Evolutionary conservation across 75 land plant genomes (phyloP), one percentile per base, ranked within the genome.

Genomic region (Ceratopteris richardii): DNA sequence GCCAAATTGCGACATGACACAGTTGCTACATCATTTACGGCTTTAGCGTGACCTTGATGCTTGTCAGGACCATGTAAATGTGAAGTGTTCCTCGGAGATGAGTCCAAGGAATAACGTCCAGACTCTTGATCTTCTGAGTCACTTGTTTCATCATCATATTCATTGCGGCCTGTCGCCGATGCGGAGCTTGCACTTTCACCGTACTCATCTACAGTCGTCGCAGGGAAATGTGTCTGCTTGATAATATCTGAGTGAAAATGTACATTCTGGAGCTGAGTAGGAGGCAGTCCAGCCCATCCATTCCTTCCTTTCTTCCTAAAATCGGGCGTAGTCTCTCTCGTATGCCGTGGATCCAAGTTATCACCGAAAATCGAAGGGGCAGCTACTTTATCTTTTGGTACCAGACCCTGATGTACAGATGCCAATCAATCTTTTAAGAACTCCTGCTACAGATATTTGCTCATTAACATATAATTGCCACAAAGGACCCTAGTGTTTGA

Each of bases 91-190:
- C 33, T 83, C 19, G 94, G 94, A 12, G 94, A 88, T 0, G 94
- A 85, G 31, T 82, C 94, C 3, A 75, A 64, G 1, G 90, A 90
- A 56, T 83, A 83, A 23, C 81, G 62, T 37, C 84, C 84, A 28
- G 73, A 78, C 44, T 85, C 84, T 14, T 66, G 74, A n/a, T 82
- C 90, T 23, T 56, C 75, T 0, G 85, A 64, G 25, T 72, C 84
- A 9, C 7, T 33, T 0, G 77, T 65, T 9, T 63, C 47, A 27
- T 62, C 74, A 14, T 78, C 82, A 65, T 65, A 66, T 2, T 72
- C 88, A 23, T 52, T 2, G 27, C 25, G 18, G 6, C 23, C 54
- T 0, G 88, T 77, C 0, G 31, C 75, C 0, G 69, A 77, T 1
- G 36, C 77, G 24, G 56, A 54, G 2, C 59, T 30, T 1, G n/a